Conservation (phyloP, 1,139 yeast species). For the Geotrichum restrictum region DNA sequence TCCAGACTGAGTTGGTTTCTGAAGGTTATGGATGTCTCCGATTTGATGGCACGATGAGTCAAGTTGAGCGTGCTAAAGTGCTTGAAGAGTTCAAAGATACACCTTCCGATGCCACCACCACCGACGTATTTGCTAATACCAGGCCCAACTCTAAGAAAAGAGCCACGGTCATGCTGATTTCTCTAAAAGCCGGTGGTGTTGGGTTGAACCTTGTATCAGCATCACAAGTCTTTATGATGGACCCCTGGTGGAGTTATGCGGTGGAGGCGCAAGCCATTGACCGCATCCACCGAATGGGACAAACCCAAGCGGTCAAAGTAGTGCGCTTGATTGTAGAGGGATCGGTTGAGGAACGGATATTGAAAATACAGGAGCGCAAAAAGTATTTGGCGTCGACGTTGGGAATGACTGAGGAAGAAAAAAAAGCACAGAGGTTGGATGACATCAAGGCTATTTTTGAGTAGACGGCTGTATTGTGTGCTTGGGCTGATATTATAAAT, state of each 20-base stretch:
- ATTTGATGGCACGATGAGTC: slow-evolving; percentile 75
- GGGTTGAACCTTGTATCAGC: slow-evolving; percentile 89
- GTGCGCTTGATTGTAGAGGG: slow-evolving; percentile 75
- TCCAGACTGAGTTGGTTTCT: slow-evolving; percentile 54
- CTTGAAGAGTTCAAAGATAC: slow-evolving; percentile 50
- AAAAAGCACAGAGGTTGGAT: slow-evolving; percentile 69
- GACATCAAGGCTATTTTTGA: slow-evolving; percentile 77
- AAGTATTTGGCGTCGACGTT: slow-evolving; percentile 82
- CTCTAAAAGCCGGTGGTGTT: slow-evolving; percentile 93
- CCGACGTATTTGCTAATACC: too few relatives aligned
- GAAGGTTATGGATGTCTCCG: slow-evolving; percentile 52
- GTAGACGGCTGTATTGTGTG: too few relatives aligned
- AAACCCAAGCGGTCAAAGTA: slow-evolving; percentile 66
- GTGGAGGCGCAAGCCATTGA: slow-evolving; percentile 94
- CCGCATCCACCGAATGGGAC: slow-evolving; percentile 90
- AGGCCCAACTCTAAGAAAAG: background rate
- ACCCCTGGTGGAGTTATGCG: slow-evolving; percentile 98
- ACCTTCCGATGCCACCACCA: slow-evolving; percentile 36
- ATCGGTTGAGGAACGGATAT: slow-evolving; percentile 87
- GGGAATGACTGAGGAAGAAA: slow-evolving; percentile 72
- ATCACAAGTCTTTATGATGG: slow-evolving; percentile 84
- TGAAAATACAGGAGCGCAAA: slow-evolving; percentile 80
- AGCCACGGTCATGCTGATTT: slow-evolving; percentile 53
- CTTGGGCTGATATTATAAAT: too few relatives aligned
- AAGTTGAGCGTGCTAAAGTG: slow-evolving; percentile 62